Evolutionary conservation across 495 filamentous ascomycete species (phyloP), one percentile per base, ranked within the genome.

Genomic region (Aspergillus indologenus): DNA sequence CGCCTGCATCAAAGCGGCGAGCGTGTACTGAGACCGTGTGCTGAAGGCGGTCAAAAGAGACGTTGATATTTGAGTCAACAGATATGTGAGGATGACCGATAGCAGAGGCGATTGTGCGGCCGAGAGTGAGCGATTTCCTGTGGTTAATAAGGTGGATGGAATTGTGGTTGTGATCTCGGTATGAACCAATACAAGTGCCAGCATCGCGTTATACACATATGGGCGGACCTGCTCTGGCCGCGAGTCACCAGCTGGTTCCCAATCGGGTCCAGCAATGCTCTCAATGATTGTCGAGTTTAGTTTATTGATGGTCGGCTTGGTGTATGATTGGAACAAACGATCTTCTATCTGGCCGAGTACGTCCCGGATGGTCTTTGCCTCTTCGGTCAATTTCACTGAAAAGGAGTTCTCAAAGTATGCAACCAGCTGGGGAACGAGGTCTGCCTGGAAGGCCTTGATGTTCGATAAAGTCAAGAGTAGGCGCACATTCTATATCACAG

Each of bases 391-490:
- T 59, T 91, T 92, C 59, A 95, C 87, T 1, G 89, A 90, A 74
- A 98, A 98, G 54, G 85, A 80, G 21, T 86, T 88, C 71, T 98
- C 94, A 68, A 97, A 98, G 61, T 90, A 87, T 44, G 85, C 79
- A 64, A 94, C 87, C 45, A 98, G 81, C 53, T 87, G 85, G 0
- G 91, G 92, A 2, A 97, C 87, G 24, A 89, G 78, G 52, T 92
- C 86, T 21, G 84, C 74, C 55, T 89, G 85, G 12, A 98, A 83
- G 31, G 84, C 78, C 67, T 91, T 85, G 50, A 98, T 84, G 71
- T 98, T 98, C 56, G 86, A 90, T 19, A 98, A 83, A 12, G 95
- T 98, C 12, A 98, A 79, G 42, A 98, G 88, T 78, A 96, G 90
- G 59, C 92, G 90, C 40, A 94, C 87, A 64, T 93, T 92, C 90